Percentiles rank a stretch among this genome's conserved stretches.
These are phyloP conservation scores for Agarophyton chilense DNA, from an alignment of 23 red algal species.

Conservation along the genomic window DNA sequence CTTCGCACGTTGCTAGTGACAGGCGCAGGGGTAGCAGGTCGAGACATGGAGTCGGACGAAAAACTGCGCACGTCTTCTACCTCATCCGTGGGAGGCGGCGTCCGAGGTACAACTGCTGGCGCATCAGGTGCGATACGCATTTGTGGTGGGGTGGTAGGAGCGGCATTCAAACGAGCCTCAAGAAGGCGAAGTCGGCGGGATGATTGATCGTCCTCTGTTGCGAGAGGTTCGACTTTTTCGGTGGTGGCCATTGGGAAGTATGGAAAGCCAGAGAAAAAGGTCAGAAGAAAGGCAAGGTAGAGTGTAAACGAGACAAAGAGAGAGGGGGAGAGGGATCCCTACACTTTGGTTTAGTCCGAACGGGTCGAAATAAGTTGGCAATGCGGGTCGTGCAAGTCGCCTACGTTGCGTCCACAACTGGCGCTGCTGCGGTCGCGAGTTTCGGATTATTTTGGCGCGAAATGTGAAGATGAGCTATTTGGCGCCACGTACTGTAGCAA, in stretches of 20 bases:
- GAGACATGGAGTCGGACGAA: constrained; percentile 47
- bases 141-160: constrained; percentile 10
- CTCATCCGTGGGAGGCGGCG: constrained; percentile 34
- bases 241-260: background rate
- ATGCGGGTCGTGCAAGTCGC: background rate
- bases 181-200: constrained; percentile 50
- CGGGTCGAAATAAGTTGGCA: background rate
- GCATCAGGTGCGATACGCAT: background rate
- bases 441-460: constrained; percentile 52
- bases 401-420: constrained; percentile 29
- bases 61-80: constrained; percentile 52
- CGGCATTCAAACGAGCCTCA: constrained; percentile 45
- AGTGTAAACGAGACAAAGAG: background rate
- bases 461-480: background rate
- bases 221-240: background rate
- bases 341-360: background rate
- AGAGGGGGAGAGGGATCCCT: background rate
- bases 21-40: constrained; percentile 5
- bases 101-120: background rate
- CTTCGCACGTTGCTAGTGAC: constrained; percentile 26
- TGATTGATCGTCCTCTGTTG: background rate
- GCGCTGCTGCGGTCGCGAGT: background rate
- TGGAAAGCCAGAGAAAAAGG: background rate
- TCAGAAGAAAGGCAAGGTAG: background rate
- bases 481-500: background rate